A percentile compares a stretch with the other conserved stretches of the same genome.
phyloP scores from a whole-genome alignment of 2,329 filamentous ascomycete genomes.

The Monosporascus sp. region DNA sequence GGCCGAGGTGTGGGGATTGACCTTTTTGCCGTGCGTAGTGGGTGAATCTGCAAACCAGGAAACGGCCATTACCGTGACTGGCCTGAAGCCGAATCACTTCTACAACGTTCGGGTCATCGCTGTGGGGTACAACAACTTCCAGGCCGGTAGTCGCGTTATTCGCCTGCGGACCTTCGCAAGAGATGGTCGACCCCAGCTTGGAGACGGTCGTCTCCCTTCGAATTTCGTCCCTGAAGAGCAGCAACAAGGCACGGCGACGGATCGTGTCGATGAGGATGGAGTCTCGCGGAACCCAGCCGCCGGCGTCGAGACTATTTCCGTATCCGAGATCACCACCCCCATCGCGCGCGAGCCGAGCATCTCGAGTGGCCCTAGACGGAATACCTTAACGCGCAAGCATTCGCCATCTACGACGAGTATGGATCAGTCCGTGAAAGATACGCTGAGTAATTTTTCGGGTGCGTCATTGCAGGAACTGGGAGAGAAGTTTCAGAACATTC shows the following conservation, averaged over 20 bases:
- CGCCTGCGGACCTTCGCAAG: slow-evolving; percentile 71
- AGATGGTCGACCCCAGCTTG: slow-evolving; percentile 58
- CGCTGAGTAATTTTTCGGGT: slow-evolving; percentile 49
- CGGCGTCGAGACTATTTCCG: slow-evolving; percentile 55
- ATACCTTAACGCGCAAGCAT: slow-evolving; percentile 67
- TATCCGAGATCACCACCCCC: slow-evolving; percentile 55
- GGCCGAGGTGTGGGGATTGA: slow-evolving; percentile 7
- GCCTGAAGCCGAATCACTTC: slow-evolving; percentile 78
- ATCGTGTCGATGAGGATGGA: slow-evolving; percentile 46
- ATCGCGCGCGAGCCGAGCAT: slow-evolving; percentile 60
- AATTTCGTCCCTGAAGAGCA: slow-evolving; percentile 51
- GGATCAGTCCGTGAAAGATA: slow-evolving; percentile 44
- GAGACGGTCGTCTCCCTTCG: slow-evolving; percentile 50
- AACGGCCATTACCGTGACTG: slow-evolving; percentile 85
- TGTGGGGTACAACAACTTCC: slow-evolving; percentile 86
- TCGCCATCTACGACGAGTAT: slow-evolving; percentile 64
- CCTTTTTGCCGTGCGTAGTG: slow-evolving; percentile 44
- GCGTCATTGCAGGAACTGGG: slow-evolving; percentile 74
- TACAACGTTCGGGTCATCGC: slow-evolving; percentile 93
- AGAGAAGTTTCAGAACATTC: slow-evolving; percentile 70
- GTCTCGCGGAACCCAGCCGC: slow-evolving; percentile 46
- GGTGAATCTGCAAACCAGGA: slow-evolving; percentile 79
- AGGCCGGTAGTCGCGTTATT: slow-evolving; percentile 80
- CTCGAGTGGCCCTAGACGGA: slow-evolving; percentile 46
- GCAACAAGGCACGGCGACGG: slow-evolving; percentile 31